Evolutionary conservation across 208 protist genomes (phyloP), one percentile per base, ranked within the genome.

Genomic region (Wallacemonas rigidus): DNA sequence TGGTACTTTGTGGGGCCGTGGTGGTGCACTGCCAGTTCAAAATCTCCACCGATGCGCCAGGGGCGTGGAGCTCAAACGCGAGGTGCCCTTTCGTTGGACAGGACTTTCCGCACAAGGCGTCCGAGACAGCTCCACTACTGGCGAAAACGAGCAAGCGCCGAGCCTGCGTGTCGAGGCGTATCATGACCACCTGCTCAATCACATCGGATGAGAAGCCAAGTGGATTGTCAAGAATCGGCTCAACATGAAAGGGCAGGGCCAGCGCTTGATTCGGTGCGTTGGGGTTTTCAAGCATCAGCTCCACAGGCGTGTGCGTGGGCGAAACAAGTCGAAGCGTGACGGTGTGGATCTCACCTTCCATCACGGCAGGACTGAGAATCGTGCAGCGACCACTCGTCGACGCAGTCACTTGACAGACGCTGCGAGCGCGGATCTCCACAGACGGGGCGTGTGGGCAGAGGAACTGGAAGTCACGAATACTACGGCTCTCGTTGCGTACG

Each of bases 301-400:
- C 60, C 5, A 90, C 67, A 1, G 84, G 76, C 38, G 67, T 43
- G 8, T 61, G 56, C 36, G 54, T 73, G 5, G 83, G 81, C 15
- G 71, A 87, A 36, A 82, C 38, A 65, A 94, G 65, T 14, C 72
- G 75, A 61, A 94, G 54, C 36, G 85, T 67, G 40, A 94, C 74
- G n/a, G 83, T 67, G 68, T 94, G 89, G 17, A 79, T 63, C 60
- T 89, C 83, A 36, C 54, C 38, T 6, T 67, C 62, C 4, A 72
- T 75, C 67, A 94, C 81, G 54, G 71, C 61, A 45, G 89, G 86
- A 36, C 72, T 65, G 2, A 61, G 45, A 15, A 83, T 75, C 35
- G 51, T 68, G 61, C 81, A 82, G 44, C 51, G 51, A 56, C 17
- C 78, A 57, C 64, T 55, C 3, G 57, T 51, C 61, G 54, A 70